Base-by-base conservation (phyloP, 176 grass and related monocot species). In the Poa pratensis region DNA sequence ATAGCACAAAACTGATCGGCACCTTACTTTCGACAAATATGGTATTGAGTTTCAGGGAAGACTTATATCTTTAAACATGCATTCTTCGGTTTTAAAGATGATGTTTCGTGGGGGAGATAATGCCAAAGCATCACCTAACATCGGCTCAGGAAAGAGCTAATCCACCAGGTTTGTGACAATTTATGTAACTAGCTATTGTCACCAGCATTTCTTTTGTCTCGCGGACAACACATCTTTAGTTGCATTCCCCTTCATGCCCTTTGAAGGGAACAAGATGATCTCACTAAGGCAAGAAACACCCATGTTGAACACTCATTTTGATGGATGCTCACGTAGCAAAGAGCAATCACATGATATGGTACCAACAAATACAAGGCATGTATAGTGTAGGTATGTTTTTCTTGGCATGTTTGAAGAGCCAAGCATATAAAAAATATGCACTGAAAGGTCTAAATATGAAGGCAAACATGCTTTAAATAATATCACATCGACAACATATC, bases 201-300 rank as follows among this genome's bases (percentile, higher is more conserved):
- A 59, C 4, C 62, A 51, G 32, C 51, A 88, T 69, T 70, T 91
- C 30, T 28, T 7, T 58, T 27, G 49, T 73, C 55, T 86, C 2
- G 3, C 3, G 42, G 22, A 62, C 30, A 43, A 18, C 53, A 77
- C 23, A 30, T 45, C 8, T 28, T 85, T 66, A 0, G 45, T 80
- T 23, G 66, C 40, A 77, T 87, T 13, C 26, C 27, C 32, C 69
- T 81, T 39, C 64, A 45, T 78, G 17, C 24, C 39, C 57, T 84
- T 84, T 71, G 85, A 84, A 94, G 89, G 69, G 85, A 88, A 89
- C 22, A 83, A 87, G 83, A 86, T 86, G 79, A 93, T 86, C 17
- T 75, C 87, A 45, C 13, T 83, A 74, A 76, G 84, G 86, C 85
- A 89, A 86, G 76, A 84, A 88, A 58, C 87, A 77, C 74, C 91